Conservation (phyloP, 805 yeast species). For the Myxozyma lipomycoides region DNA sequence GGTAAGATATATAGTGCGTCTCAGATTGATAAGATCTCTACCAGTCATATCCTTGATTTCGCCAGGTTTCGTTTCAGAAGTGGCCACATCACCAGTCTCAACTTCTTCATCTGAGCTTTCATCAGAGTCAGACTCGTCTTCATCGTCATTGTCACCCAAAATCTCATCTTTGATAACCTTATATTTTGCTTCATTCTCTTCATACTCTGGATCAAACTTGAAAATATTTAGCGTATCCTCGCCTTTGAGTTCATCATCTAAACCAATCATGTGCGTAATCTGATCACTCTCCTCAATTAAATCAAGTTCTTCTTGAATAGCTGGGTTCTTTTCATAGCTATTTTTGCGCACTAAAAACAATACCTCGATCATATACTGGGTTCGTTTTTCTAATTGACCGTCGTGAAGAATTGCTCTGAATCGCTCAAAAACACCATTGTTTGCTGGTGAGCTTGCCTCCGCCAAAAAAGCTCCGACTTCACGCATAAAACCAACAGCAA, state of each 20-base stretch:
- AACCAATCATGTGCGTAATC: conserved; percentile 50
- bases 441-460: conserved; percentile 44
- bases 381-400: conserved; percentile 43
- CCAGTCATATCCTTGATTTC: conserved; percentile 66
- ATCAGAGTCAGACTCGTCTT: conserved; percentile 26
- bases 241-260: conserved; percentile 51
- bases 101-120: conserved; percentile 29
- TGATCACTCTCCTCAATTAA: conserved; percentile 60
- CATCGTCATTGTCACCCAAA: conserved; percentile 41
- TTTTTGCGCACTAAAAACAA: conserved; percentile 50
- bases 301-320: conserved; percentile 50
- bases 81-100: conserved; percentile 29
- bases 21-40: conserved; percentile 56
- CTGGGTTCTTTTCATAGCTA: conserved; percentile 42
- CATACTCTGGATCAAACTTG: conserved; percentile 49
- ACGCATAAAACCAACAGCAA: conserved; percentile 50
- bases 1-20: conserved; percentile 73
- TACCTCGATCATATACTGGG: conserved; percentile 48
- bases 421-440: conserved; percentile 53
- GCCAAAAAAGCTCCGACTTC: conserved; percentile 52
- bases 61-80: conserved; percentile 20
- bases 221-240: conserved; percentile 51
- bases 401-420: conserved; percentile 60
- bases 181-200: conserved; percentile 50
- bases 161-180: conserved; percentile 44